These are phyloP conservation scores for Mucor plumbeus DNA, from an alignment of 371 early-diverging fungal genomes.

Conservation along the genomic window DNA sequence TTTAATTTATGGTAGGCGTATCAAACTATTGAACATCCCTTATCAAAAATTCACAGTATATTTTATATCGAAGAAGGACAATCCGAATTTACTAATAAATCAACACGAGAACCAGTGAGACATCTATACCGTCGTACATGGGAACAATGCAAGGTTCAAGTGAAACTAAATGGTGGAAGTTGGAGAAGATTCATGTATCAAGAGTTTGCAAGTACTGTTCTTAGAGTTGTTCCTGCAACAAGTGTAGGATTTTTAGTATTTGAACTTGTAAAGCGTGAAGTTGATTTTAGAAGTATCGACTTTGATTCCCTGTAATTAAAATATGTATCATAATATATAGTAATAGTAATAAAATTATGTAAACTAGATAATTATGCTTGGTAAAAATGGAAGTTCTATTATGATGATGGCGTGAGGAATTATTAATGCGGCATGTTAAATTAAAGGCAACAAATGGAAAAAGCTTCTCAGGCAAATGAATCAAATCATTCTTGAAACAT, in stretches of 20 bases:
- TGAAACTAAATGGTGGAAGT: constrained; percentile 48
- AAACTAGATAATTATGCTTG: too few relatives aligned
- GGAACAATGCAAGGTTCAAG: constrained; percentile 57
- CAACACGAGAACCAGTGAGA: constrained; percentile 37
- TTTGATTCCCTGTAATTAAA: constrained; percentile 35
- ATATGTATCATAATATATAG: not conserved
- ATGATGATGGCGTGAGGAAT: too few relatives aligned
- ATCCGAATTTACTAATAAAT: constrained; percentile 52
- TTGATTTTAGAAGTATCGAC: constrained; percentile 56
- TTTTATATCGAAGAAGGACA: constrained; percentile 73
- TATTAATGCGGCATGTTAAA: too few relatives aligned
- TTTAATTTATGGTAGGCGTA: constrained; percentile 54
- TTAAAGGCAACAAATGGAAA: too few relatives aligned
- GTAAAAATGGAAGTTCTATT: too few relatives aligned
- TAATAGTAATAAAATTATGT: too few relatives aligned
- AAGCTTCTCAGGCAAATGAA: too few relatives aligned
- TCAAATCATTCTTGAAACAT: too few relatives aligned
- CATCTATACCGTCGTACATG: constrained; percentile 60
- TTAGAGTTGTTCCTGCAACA: constrained; percentile 75
- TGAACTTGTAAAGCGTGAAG: constrained; percentile 71
- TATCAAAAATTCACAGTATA: constrained; percentile 73
- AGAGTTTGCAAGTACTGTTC: constrained; percentile 68
- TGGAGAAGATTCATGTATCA: constrained; percentile 67
- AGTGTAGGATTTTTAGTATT: constrained; percentile 76
- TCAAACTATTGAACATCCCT: constrained; percentile 74